Evolutionary conservation across 306 rosid genomes (phyloP).

Genomic region (Astragalus membranaceus): DNA sequence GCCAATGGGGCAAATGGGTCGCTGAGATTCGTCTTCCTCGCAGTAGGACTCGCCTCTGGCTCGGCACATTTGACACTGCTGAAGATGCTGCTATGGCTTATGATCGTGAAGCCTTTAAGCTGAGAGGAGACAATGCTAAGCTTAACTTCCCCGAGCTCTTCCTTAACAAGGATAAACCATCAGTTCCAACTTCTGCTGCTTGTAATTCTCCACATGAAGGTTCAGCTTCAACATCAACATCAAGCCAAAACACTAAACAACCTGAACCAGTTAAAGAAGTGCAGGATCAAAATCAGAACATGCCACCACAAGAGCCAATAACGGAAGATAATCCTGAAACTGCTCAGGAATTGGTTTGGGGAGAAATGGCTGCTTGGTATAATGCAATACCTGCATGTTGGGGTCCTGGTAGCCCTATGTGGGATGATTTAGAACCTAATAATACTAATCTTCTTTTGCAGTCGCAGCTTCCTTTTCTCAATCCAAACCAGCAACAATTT

Average conservation of each 20-base stretch:
- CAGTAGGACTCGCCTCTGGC: conserved; percentile 79
- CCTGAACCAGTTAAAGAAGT: conserved; percentile 16
- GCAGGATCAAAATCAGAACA: neutral
- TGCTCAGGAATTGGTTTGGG: conserved; percentile 52
- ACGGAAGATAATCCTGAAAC: conserved; percentile 28
- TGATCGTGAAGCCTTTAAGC: conserved; percentile 79
- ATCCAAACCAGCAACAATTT: conserved; percentile 29
- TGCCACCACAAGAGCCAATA: conserved; percentile 15
- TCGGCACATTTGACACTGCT: conserved; percentile 86
- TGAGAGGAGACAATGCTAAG: conserved; percentile 83
- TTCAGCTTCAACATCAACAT: conserved; percentile 26
- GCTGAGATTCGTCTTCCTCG: conserved; percentile 93
- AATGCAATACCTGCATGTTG: conserved; percentile 67
- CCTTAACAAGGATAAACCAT: conserved; percentile 43
- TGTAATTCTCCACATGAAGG: neutral
- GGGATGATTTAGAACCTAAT: conserved; percentile 75
- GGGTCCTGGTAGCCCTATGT: conserved; percentile 83
- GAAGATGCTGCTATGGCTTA: conserved; percentile 95
- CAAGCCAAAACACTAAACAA: conserved; percentile 16
- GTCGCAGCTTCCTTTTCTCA: conserved; percentile 36
- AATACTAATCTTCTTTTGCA: conserved; percentile 48
- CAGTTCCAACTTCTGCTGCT: conserved; percentile 13
- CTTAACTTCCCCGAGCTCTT: conserved; percentile 83
- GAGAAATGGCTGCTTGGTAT: conserved; percentile 66
- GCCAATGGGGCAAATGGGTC: conserved; percentile 99